Evolutionary conservation across 2,329 filamentous ascomycete species (phyloP).

Genomic region (Colletotrichum filicis): DNA sequence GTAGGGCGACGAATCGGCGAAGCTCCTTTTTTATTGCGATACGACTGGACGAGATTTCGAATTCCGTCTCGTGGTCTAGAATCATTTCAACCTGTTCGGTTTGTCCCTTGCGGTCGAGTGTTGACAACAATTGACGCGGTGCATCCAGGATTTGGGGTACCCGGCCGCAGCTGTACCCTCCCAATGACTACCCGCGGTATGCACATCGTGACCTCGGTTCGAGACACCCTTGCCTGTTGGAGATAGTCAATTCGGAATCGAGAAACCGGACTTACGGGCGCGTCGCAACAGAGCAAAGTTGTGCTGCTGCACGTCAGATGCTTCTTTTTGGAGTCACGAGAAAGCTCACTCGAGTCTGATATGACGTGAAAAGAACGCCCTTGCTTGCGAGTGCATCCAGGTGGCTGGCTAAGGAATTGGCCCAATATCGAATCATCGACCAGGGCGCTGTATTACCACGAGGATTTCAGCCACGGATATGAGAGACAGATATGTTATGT

Average conservation of each 20-base stretch:
- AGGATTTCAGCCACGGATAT: background rate
- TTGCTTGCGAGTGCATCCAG: background rate
- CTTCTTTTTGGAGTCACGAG: background rate
- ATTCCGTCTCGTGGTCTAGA: background rate
- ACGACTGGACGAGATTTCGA: background rate
- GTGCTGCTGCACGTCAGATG: too few species aligned
- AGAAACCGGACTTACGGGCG: too few species aligned
- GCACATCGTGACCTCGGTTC: background rate
- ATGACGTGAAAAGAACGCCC: background rate
- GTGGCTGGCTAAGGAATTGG: background rate
- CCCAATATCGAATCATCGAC: background rate
- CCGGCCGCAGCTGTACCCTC: background rate
- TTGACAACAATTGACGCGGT: background rate
- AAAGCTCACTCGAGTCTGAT: background rate
- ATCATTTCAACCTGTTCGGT: too few species aligned
- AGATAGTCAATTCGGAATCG: background rate
- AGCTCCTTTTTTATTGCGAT: background rate
- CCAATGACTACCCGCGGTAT: background rate
- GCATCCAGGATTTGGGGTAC: background rate
- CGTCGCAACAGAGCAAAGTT: background rate
- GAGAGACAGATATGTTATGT: background rate
- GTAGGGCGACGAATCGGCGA: constrained; percentile 6
- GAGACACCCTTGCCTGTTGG: background rate
- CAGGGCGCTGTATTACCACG: background rate
- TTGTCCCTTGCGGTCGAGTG: background rate